Base-by-base conservation (phyloP, 352 stramenopile genomes). In the Phytophthora colocasiae region DNA sequence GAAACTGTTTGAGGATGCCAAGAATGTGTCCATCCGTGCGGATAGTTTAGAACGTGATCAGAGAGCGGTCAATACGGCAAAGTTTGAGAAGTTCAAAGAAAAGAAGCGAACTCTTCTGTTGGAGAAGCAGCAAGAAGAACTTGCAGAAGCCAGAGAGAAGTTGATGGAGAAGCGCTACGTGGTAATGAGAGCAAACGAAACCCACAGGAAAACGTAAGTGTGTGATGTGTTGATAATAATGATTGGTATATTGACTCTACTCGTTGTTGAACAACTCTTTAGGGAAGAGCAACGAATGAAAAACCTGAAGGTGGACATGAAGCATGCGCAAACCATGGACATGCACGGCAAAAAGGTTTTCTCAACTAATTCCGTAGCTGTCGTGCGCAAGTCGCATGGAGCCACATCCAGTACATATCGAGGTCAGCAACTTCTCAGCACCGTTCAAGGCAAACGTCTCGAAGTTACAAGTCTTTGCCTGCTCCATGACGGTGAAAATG, bases 131-230 rank as follows among this genome's bases (percentile, higher is more conserved):
- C 68, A 81, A 1, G 66, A 81, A 12, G 81, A 93, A 31, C 58
- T 87, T 19, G 73, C 75, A 1, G 75, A 93, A 29, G 53, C 88
- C 4, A 68, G 88, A 58, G 83, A 91, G 40, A 90, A 89, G 40
- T 60, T 93, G 3, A 79, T 79, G 56, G 85, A 93, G 65, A 91
- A 91, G 48, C 79, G 82, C 24, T 93, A 90, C 58, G 82, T 81
- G 17, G 58, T 81, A n/a, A 75, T 78, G 63, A 78, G 85, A 50
- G 56, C 64, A 19, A 91, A 91, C 52, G 76, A 91, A 19, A 76
- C 56, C 14, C 75, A 86, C 29, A 73, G 77, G 10, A 88, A 74
- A 46, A 85, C 75, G 85, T 91, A 74, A 48, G 76, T 43, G 2
- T 31, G 12, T 6, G 22, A 9, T 45, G 45, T 45, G 46, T 45